Base-by-base conservation (phyloP, 768 basidiomycete genomes). In the Amanita exitialis region DNA sequence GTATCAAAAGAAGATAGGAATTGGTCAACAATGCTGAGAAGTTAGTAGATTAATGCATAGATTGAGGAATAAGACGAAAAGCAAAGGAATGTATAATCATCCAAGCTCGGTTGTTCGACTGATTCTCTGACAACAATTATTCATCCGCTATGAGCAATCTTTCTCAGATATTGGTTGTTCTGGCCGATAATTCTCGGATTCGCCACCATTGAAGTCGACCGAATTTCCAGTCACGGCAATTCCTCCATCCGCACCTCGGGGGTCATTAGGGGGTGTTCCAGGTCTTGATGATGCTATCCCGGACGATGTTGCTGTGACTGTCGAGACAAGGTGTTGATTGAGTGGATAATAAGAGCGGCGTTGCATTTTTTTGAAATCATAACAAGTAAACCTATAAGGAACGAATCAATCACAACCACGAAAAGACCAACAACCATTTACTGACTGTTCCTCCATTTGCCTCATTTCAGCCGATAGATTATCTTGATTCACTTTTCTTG, bases 391-490 rank as follows among this genome's bases (percentile, higher is more conserved):
- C 66, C 92, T 95, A 57, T 13, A 16, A 30, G 23, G 46, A 9
- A 42, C 55, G 6, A 27, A 43, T 46, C 51, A 12, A 20, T 36
- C n/a, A 15, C 12, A 5, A 16, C 18, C 4, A 28, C n/a, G 3
- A 38, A 27, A 36, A 0, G 15, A 12, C 10, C 6, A 27, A 23
- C 21, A 23, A 54, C 8, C 18, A 36, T 51, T 27, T 43, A 69
- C 78, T 53, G 60, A 97, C 93, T 95, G 93, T 64, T 97, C 93
- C 68, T 99, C 96, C 93, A 98, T 96, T 69, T 92, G 85, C 54
- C 89, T 74, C 90, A 94, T 93, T 66, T 99, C 96, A 0, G 80
- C 78, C 54, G 86, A 90, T 47, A 99, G 68, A 52, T 81, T 83
- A 58, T 96, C 94, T 57, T 93, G 88, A 52, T 87, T 88, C 7